These are phyloP conservation scores for Bryoglossum gracile DNA, from an alignment of 495 filamentous ascomycete species.

Conservation along the genomic window DNA sequence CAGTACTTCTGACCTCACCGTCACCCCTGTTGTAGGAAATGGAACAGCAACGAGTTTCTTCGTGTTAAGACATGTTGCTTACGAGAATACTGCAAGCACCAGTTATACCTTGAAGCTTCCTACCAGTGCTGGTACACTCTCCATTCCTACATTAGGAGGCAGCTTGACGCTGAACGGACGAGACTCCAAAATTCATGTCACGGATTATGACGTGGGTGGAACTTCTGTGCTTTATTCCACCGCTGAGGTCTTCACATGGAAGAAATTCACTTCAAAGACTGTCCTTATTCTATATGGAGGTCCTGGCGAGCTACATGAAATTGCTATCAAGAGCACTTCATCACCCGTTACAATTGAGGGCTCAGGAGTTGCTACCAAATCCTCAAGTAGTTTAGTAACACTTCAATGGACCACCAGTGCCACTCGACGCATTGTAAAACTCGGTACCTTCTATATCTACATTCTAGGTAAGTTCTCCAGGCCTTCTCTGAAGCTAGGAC, in stretches of 20 bases:
- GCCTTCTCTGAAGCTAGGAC: conserved; percentile 43
- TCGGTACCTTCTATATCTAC: neutral
- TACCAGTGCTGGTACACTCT: conserved; percentile 52
- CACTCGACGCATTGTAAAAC: neutral
- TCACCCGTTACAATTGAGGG: neutral
- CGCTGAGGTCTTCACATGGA: conserved; percentile 65
- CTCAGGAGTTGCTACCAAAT: neutral
- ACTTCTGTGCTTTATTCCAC: conserved; percentile 61
- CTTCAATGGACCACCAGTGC: neutral
- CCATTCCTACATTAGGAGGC: conserved; percentile 53
- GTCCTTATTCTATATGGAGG: conserved; percentile 65
- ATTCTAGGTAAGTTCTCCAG: conserved; percentile 38
- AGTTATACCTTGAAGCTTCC: conserved; percentile 53
- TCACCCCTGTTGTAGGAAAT: conserved; percentile 49
- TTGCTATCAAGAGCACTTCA: conserved; percentile 51
- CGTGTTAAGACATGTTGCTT: conserved; percentile 56
- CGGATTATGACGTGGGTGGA: conserved; percentile 58
- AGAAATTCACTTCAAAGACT: conserved; percentile 46
- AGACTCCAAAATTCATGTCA: conserved; percentile 64
- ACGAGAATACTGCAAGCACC: conserved; percentile 45
- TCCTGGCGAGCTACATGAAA: conserved; percentile 56
- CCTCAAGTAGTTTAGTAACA: neutral
- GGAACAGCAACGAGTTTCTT: conserved; percentile 47
- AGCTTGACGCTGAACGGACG: conserved; percentile 56
- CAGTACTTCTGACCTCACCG: conserved; percentile 36